Conservation (phyloP, 352 stramenopile species). For the Globisporangium perplexum region DNA sequence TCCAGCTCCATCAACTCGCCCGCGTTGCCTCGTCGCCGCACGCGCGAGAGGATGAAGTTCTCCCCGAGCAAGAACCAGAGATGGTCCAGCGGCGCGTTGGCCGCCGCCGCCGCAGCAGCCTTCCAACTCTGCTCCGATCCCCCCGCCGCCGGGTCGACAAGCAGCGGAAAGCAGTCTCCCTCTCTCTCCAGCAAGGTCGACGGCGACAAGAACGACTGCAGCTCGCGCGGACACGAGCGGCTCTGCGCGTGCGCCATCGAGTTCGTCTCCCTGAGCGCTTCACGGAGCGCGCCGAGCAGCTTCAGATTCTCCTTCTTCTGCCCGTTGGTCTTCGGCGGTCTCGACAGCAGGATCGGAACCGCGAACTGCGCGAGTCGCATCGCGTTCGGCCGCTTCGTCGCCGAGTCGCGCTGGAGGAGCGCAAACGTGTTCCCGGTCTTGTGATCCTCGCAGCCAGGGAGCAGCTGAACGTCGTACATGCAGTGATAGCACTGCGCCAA, state of each 20-base stretch:
- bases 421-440: conserved; percentile 37
- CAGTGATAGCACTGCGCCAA: conserved; percentile 69
- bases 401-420: conserved; percentile 14
- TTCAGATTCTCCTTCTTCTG: conserved; percentile 77
- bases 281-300: conserved; percentile 47
- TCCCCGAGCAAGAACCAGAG: conserved; percentile 71
- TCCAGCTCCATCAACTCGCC: conserved; percentile 59
- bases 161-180: conserved; percentile 3
- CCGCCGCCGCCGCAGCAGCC: too few relatives aligned
- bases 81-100: conserved; percentile 25
- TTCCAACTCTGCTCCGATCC: too few relatives aligned
- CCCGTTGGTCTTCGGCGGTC: conserved; percentile 49
- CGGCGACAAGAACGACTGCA: conserved; percentile 35
- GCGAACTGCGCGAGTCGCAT: conserved; percentile 41
- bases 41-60: conserved; percentile 62
- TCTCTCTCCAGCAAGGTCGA: conserved; percentile 26
- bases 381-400: conserved; percentile 17
- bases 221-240: background rate
- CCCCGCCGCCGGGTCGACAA: background rate
- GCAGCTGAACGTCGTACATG: conserved; percentile 65
- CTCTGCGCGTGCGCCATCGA: conserved; percentile 5
- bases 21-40: conserved; percentile 52
- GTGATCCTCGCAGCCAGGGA: conserved; percentile 53
- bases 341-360: conserved; percentile 51
- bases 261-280: conserved; percentile 22